phyloP scores from a whole-genome alignment of 176 grass and related monocot genomes.

The Oryza meridionalis region DNA sequence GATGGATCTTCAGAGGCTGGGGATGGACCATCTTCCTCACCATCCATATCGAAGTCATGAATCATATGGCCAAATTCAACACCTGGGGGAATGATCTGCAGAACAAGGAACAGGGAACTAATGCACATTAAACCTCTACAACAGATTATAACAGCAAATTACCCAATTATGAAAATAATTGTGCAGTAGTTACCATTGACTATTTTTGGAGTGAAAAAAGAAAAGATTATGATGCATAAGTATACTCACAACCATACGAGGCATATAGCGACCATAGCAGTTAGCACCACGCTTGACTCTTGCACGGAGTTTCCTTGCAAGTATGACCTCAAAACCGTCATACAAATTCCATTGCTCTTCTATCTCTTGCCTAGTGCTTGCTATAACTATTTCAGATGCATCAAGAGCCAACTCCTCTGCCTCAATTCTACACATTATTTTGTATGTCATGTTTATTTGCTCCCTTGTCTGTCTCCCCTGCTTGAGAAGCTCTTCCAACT shows the following conservation, averaged over 20 bases:
- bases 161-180: slow-evolving; percentile 25
- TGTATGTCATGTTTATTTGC: slow-evolving; percentile 77
- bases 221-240: slow-evolving; percentile 27
- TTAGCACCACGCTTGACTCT: slow-evolving; percentile 69
- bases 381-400: slow-evolving; percentile 81
- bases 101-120: slow-evolving; percentile 31
- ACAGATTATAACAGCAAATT: slow-evolving; percentile 32
- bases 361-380: slow-evolving; percentile 89
- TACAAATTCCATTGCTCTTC: slow-evolving; percentile 87
- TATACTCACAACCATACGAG: slow-evolving; percentile 86
- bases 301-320: slow-evolving; percentile 68
- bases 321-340: slow-evolving; percentile 85
- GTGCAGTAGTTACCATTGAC: neutral
- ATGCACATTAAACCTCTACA: slow-evolving; percentile 35
- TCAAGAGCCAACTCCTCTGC: slow-evolving; percentile 76
- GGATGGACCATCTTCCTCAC: slow-evolving; percentile 59
- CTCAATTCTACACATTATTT: slow-evolving; percentile 90
- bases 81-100: slow-evolving; percentile 82
- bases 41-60: slow-evolving; percentile 69
- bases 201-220: slow-evolving; percentile 30
- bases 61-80: slow-evolving; percentile 78
- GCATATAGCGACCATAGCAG: slow-evolving; percentile 79
- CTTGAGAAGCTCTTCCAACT: slow-evolving; percentile 79
- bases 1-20: slow-evolving; percentile 69
- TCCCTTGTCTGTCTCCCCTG: slow-evolving; percentile 80